These are phyloP conservation scores for Ramaria rubella DNA, from an alignment of 768 basidiomycete species.

Conservation along the genomic window DNA sequence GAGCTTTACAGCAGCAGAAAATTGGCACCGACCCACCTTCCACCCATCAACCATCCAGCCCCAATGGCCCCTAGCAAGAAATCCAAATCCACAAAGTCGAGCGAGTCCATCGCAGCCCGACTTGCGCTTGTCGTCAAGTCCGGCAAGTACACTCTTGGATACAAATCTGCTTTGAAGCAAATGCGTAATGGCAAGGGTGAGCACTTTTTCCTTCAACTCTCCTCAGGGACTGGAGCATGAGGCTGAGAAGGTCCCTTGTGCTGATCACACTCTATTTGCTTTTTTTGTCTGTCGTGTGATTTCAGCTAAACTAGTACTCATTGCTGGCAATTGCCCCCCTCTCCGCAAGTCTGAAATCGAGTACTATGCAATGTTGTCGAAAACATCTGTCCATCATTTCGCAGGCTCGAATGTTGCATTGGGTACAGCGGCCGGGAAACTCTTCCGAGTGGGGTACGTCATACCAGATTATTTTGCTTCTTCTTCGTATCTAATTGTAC, in stretches of 20 bases:
- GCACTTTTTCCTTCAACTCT: conserved; percentile 34
- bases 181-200: conserved; percentile 97
- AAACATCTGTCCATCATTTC: conserved; percentile 98
- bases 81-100: conserved; percentile 88
- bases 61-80: conserved; percentile 94
- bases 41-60: conserved; percentile 1
- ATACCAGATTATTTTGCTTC: conserved; percentile 9
- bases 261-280: conserved; percentile 41
- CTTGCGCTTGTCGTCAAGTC: conserved; percentile 98
- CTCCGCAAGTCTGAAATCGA: conserved; percentile 99
- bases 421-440: conserved; percentile 97
- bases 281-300: conserved; percentile 17
- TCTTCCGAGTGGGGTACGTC: conserved; percentile 93
- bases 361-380: conserved; percentile 99
- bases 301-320: conserved; percentile 94
- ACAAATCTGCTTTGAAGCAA: conserved; percentile 97
- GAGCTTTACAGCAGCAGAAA: conserved; percentile 5
- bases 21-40: conserved; percentile 4
- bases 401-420: conserved; percentile 96
- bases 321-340: conserved; percentile 98
- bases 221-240: conserved; percentile 92
- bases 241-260: conserved; percentile 98
- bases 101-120: conserved; percentile 88
- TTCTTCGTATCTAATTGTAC: neutral
- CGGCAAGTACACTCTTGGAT: conserved; percentile 93